Evolutionary conservation across 768 basidiomycete species (phyloP), one percentile per base, ranked within the genome.

Genomic region (Mycena vulgaris): DNA sequence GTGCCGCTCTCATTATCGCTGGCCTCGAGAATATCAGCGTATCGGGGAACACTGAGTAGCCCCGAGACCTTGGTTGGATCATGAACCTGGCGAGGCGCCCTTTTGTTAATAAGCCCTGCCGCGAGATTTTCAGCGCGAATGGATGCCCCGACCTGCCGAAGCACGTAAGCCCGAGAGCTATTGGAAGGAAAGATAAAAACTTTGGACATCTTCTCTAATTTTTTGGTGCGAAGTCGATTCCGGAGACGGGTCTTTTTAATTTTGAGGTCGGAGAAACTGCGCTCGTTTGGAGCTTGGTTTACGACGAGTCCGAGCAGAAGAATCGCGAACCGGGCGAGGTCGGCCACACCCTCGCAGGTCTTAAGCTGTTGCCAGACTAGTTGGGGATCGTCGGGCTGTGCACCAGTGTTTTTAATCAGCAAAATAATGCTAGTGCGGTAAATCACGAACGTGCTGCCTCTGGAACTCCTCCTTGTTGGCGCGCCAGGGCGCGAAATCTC

Each of bases 241-340:
- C 76, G 58, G 0, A 76, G 72, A 3, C 60, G 69, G 16, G 76
- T 75, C 68, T 78, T 75, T 37, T 77, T 78, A 42, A 79, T 80
- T 40, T 78, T 78, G 2, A 79, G 68, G 45, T 78, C 75, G 0
- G 76, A 80, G 63, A 80, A 80, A 28, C 39, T 65, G 16, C 69
- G 72, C 45, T 79, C 78, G 5, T 69, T 49, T 8, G 73, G 66
- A 14, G 75, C 79, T 31, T 76, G 75, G 52, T 79, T 80, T 0
- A 78, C 72, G 9, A 71, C 68, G n/a, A 78, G 73, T 3, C 74
- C 55, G 5, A 78, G 75, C 7, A 79, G 35, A 8, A 74, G 37
- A 6, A 74, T 66, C 2, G 78, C 70, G 27, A 79, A 77, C 37
- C 74, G 57, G 1, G 78, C 72, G 4, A 79, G 77, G 39, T 77